Evolutionary conservation across 495 filamentous ascomycete genomes (phyloP).

Genomic region (Alectoria sarmentosa): DNA sequence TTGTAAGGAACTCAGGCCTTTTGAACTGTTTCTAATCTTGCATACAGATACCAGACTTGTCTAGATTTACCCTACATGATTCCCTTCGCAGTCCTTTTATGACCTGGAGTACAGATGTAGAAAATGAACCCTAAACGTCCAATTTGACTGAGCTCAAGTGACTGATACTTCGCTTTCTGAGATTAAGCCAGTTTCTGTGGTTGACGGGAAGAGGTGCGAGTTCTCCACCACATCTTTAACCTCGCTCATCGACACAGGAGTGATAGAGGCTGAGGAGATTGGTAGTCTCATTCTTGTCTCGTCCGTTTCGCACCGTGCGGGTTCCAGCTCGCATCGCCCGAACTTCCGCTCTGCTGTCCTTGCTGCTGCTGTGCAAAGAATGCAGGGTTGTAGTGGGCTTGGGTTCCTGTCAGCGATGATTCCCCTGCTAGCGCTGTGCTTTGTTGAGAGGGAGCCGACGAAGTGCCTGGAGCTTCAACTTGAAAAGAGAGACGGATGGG

Average conservation of each 20-base stretch:
- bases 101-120: slow-evolving; percentile 7
- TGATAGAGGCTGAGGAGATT: background rate
- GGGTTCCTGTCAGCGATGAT: slow-evolving; percentile 32
- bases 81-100: background rate
- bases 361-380: slow-evolving; percentile 64
- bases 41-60: background rate
- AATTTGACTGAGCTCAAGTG: background rate
- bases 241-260: background rate
- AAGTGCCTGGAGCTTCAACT: background rate
- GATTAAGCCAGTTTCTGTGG: background rate
- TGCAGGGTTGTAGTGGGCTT: slow-evolving; percentile 69
- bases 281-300: slow-evolving; percentile 49
- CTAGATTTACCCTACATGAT: background rate
- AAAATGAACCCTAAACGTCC: background rate
- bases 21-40: background rate
- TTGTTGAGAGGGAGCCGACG: background rate
- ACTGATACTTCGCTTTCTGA: background rate
- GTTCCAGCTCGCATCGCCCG: slow-evolving; percentile 62
- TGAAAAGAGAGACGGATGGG: slow-evolving; percentile 6
- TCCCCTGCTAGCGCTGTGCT: slow-evolving; percentile 19
- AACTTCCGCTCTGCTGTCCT: slow-evolving; percentile 31
- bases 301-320: slow-evolving; percentile 79
- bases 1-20: background rate
- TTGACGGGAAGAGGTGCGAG: background rate
- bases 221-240: background rate